phyloP scores from a whole-genome alignment of 1,139 yeast genomes.

The Wickerhamomyces sp. region DNA sequence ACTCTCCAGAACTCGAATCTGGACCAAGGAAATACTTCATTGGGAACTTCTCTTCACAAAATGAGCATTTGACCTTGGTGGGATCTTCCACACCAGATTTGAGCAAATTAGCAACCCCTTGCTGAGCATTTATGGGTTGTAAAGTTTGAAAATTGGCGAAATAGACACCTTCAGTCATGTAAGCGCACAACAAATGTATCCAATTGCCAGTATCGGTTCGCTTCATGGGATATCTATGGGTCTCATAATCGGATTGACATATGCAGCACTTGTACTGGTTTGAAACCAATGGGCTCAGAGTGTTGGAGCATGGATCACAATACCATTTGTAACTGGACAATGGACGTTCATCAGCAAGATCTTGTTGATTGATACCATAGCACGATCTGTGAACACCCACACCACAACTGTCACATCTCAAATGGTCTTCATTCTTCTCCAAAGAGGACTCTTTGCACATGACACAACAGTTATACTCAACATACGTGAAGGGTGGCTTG shows the following conservation, averaged over 20 bases:
- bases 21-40: constrained; percentile 1
- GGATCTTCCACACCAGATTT: background rate
- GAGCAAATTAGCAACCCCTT: background rate
- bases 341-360: background rate
- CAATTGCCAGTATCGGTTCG: constrained; percentile 68
- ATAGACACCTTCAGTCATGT: constrained; percentile 41
- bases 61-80: background rate
- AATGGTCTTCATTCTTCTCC: constrained; percentile 1
- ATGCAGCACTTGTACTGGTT: constrained; percentile 60
- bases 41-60: background rate
- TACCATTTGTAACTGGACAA: constrained; percentile 47
- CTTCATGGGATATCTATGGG: constrained; percentile 45
- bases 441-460: no score
- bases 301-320: constrained; percentile 81
- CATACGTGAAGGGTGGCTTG: constrained; percentile 1
- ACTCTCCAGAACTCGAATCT: background rate
- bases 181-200: constrained; percentile 78
- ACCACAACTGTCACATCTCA: constrained; percentile 65
- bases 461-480: no score
- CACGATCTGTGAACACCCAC: constrained; percentile 68
- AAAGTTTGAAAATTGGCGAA: constrained; percentile 36
- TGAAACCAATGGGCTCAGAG: constrained; percentile 52
- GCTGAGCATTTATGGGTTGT: constrained; percentile 32
- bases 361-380: constrained; percentile 42
- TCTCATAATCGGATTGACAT: constrained; percentile 53